Percentiles rank a stretch among this genome's conserved stretches.
Evolutionary conservation across 2,329 filamentous ascomycete genomes (phyloP).

Genomic region (Ceratocystis harringtonii): DNA sequence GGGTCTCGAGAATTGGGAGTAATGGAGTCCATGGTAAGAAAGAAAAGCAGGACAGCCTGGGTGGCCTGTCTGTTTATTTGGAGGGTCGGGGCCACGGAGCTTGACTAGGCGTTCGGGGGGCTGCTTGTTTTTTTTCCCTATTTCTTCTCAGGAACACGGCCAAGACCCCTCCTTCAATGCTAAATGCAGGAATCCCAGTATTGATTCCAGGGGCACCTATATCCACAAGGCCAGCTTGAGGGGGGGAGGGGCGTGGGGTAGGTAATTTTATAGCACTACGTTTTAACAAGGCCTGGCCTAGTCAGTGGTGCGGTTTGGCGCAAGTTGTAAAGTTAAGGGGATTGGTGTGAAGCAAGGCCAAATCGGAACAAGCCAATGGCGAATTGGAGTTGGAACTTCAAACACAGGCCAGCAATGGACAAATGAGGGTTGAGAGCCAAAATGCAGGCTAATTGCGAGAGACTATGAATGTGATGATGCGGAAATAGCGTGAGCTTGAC

Average conservation of each 20-base stretch:
- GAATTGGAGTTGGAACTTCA: background rate
- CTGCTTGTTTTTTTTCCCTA: background rate
- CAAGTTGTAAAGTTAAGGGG: background rate
- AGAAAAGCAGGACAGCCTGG: conserved; percentile 4
- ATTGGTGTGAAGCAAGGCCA: conserved; percentile 6
- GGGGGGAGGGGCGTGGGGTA: background rate
- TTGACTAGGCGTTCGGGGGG: conserved; percentile 1
- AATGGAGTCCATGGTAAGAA: conserved; percentile 10
- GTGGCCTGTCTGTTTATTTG: conserved; percentile 10
- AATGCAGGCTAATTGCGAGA: background rate
- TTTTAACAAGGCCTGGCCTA: background rate
- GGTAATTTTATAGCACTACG: conserved; percentile 8
- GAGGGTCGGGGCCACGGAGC: conserved; percentile 1
- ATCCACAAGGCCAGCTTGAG: conserved; percentile 4
- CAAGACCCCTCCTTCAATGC: conserved; percentile 16
- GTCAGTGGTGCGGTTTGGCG: background rate
- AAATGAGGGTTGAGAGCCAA: background rate
- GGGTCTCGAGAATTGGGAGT: conserved; percentile 12
- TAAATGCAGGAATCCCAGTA: conserved; percentile 7
- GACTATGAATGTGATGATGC: background rate
- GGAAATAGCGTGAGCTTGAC: background rate
- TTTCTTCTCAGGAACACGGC: conserved; percentile 8
- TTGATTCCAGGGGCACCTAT: conserved; percentile 9
- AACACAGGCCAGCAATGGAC: background rate
- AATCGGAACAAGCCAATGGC: conserved; percentile 2